These are phyloP conservation scores for Alisma plantagoaquatica DNA, from an alignment of 106 monocot species.

Conservation along the genomic window DNA sequence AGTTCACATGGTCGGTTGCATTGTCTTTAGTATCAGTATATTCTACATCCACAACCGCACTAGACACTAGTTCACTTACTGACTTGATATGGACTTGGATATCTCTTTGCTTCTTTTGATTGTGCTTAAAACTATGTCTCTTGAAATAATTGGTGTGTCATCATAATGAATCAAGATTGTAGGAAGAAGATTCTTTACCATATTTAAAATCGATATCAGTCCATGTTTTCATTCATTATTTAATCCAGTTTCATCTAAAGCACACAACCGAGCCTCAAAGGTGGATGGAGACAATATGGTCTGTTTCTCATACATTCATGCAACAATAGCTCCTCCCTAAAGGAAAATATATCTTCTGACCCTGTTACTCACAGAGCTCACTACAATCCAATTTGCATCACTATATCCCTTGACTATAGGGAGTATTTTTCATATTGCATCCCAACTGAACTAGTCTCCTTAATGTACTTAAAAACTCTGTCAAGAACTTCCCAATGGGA, in stretches of 20 bases:
- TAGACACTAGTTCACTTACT: neutral
- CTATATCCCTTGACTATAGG: too few relatives aligned
- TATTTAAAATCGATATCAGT: too few relatives aligned
- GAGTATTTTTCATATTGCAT: neutral
- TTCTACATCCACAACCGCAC: neutral
- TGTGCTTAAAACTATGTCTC: neutral
- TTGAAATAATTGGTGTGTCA: neutral
- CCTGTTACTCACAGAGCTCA: too few relatives aligned
- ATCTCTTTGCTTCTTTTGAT: neutral
- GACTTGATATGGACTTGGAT: neutral
- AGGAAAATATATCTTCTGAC: neutral
- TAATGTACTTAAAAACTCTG: neutral
- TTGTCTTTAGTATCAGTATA: neutral
- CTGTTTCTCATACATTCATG: neutral
- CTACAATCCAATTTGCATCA: too few relatives aligned
- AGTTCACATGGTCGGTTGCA: too few relatives aligned
- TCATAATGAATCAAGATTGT: neutral
- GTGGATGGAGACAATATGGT: conserved; percentile 2
- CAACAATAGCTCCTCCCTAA: neutral
- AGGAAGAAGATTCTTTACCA: too few relatives aligned
- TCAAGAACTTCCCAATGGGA: neutral
- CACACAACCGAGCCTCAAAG: conserved; percentile 1
- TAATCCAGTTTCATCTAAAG: neutral
- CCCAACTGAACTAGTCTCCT: neutral
- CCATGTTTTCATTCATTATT: neutral